Evolutionary conservation across 768 basidiomycete species (phyloP), one percentile per base, ranked within the genome.

Genomic region (Russula dissimulans): DNA sequence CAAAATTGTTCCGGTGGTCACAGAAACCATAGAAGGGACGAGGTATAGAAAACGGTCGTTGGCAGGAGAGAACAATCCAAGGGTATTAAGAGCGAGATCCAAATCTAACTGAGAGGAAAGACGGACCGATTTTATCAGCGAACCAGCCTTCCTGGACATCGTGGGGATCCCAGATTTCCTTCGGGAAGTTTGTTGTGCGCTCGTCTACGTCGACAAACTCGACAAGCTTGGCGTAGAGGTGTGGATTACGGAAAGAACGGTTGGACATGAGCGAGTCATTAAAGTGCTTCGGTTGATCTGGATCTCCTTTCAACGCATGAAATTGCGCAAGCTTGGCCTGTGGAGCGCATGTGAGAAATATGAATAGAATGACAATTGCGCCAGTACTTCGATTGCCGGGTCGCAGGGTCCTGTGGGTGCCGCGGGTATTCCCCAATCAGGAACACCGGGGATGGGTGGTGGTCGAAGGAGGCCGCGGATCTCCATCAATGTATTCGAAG

Each of bases 231-330:
- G 90, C 78, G 72, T 95, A 97, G n/a, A 98, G 81, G 68, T 97
- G 91, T 0, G 95, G 95, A 68, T 99, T 99, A 31, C 93, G 85
- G 74, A 98, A 99, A 4, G 92, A 86, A 46, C 91, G 86, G 65
- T 89, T 91, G 8, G 86, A 83, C 85, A 97, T 91, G 44, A 99
- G 80, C 1, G 91, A 91, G 71, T 97, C 93, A 71, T 98, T 99
- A 76, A 97, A 97, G 71, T 97, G 94, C 66, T 86, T 85, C 1
- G 89, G 87, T 66, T 81, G 79, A 1, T 62, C 61, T 10, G 81
- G 69, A 67, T 85, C 79, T 32, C 76, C 72, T 70, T 93, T 91
- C 49, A 97, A 78, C 0, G 77, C 68, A 57, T 86, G 80, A 67
- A 97, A 98, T 54, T 88, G 84, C 0, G 80, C 74, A 26, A 97